Evolutionary conservation across 176 grass and related monocot species (phyloP).

Genomic region (Aegilops tauschii): DNA sequence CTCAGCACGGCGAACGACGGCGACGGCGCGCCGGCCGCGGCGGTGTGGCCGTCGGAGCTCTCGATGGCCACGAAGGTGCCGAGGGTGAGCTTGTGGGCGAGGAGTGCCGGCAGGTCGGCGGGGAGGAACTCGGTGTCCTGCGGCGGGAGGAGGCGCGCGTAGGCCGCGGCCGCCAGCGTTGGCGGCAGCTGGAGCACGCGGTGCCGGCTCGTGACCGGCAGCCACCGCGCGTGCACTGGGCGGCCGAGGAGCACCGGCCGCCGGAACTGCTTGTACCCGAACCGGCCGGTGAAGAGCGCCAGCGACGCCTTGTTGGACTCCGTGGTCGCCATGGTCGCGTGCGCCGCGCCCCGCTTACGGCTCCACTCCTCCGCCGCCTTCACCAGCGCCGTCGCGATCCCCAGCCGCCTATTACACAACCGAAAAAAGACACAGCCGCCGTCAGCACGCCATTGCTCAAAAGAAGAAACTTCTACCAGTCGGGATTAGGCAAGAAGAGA

Average conservation of each 20-base stretch:
- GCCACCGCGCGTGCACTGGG: slow-evolving; percentile 55
- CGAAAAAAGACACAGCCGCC: not conserved
- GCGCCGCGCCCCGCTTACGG: slow-evolving; percentile 28
- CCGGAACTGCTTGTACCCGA: slow-evolving; percentile 64
- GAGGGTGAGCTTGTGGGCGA: slow-evolving; percentile 65
- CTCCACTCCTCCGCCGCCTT: slow-evolving; percentile 51
- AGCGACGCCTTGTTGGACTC: slow-evolving; percentile 58
- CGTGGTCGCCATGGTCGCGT: slow-evolving; percentile 70
- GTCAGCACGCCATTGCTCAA: slow-evolving; percentile 14
- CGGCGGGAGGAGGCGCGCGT: slow-evolving; percentile 35
- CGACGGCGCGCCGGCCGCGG: not conserved
- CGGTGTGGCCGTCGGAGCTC: not conserved
- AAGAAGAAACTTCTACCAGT: not conserved
- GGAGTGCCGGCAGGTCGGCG: slow-evolving; percentile 58
- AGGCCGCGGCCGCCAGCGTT: slow-evolving; percentile 31
- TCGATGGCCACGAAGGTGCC: slow-evolving; percentile 61
- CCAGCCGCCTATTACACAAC: slow-evolving; percentile 36
- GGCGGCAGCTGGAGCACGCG: slow-evolving; percentile 43
- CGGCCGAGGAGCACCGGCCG: slow-evolving; percentile 49
- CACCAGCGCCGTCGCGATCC: slow-evolving; percentile 59
- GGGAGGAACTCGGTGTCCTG: slow-evolving; percentile 62
- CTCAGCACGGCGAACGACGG: slow-evolving; percentile 60
- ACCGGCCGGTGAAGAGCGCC: slow-evolving; percentile 58
- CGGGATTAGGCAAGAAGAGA: slow-evolving; percentile 7
- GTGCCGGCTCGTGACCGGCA: slow-evolving; percentile 5